A percentile compares a stretch with the other conserved stretches of the same genome.
phyloP scores from a whole-genome alignment of 2,329 filamentous ascomycete species.

The Diplodia corticola region DNA sequence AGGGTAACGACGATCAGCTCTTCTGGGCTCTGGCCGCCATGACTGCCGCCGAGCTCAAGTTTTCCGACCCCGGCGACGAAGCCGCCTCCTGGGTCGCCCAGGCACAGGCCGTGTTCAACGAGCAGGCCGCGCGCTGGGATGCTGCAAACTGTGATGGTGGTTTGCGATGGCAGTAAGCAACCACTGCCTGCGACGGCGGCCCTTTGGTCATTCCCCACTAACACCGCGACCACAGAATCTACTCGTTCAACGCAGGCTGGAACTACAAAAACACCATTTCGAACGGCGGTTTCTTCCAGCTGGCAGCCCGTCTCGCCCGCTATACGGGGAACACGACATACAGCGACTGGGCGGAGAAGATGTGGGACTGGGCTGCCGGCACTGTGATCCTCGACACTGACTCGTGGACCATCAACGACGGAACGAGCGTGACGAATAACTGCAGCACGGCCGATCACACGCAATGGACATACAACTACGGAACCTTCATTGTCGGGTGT shows the following conservation, averaged over 20 bases:
- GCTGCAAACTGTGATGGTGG: slow-evolving; percentile 40
- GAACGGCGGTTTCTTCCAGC: slow-evolving; percentile 54
- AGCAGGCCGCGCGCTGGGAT: slow-evolving; percentile 42
- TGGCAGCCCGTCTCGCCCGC: slow-evolving; percentile 43
- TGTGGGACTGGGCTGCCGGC: slow-evolving; percentile 40
- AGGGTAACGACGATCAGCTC: slow-evolving; percentile 61
- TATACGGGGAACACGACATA: slow-evolving; percentile 55
- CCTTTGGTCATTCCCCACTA: not conserved
- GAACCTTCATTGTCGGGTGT: slow-evolving; percentile 65
- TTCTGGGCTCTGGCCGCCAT: slow-evolving; percentile 87
- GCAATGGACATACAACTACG: slow-evolving; percentile 66
- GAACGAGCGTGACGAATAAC: slow-evolving; percentile 43
- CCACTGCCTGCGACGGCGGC: not conserved
- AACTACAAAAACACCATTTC: slow-evolving; percentile 55
- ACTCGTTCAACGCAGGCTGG: slow-evolving; percentile 53
- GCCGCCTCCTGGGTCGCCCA: slow-evolving; percentile 29
- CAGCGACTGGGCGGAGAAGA: slow-evolving; percentile 59
- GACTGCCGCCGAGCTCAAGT: slow-evolving; percentile 74
- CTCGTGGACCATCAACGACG: slow-evolving; percentile 55
- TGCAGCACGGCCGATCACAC: slow-evolving; percentile 56
- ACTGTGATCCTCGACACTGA: slow-evolving; percentile 59
- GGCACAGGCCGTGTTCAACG: slow-evolving; percentile 43
- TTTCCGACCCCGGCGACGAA: slow-evolving; percentile 63
- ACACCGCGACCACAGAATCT: slow-evolving; percentile 28
- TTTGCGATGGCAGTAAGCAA: slow-evolving; percentile 27